Percentiles rank a stretch among this genome's conserved stretches.
Evolutionary conservation across 2,329 filamentous ascomycete species (phyloP).

Genomic region (Ascochyta clinopodiicola): DNA sequence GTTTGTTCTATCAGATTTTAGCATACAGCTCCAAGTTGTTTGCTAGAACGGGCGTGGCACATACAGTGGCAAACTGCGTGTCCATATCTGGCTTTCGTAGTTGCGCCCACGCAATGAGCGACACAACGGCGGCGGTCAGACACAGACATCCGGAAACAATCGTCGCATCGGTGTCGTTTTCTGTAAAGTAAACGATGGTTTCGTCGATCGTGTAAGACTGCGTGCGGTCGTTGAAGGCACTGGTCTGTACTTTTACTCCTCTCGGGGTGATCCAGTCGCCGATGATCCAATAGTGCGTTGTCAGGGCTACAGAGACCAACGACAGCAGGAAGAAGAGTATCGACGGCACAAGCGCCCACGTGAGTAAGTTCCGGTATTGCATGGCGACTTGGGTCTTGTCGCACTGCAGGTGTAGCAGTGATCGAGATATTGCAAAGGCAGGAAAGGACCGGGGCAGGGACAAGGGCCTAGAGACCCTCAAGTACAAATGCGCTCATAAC

Average conservation of each 20-base stretch:
- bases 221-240: conserved; percentile 24
- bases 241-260: conserved; percentile 26
- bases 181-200: conserved; percentile 37
- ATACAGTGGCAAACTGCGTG: conserved; percentile 29
- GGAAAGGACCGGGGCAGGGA: conserved; percentile 1
- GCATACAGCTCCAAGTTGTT: not conserved
- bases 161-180: conserved; percentile 33
- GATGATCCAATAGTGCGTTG: conserved; percentile 40
- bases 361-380: conserved; percentile 31
- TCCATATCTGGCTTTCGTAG: conserved; percentile 35
- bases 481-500: conserved; percentile 12
- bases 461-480: conserved; percentile 9
- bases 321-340: conserved; percentile 38
- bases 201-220: conserved; percentile 28
- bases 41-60: not conserved
- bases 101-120: conserved; percentile 33
- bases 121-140: conserved; percentile 30
- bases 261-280: conserved; percentile 36
- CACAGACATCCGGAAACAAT: conserved; percentile 37
- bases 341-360: conserved; percentile 30
- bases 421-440: conserved; percentile 7
- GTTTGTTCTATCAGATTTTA: conserved; percentile 26
- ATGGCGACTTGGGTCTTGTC: conserved; percentile 16
- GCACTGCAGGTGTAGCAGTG: conserved; percentile 13
- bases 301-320: conserved; percentile 36